A percentile compares a stretch with the other conserved stretches of the same genome.
phyloP scores from a whole-genome alignment of 2,329 filamentous ascomycete genomes.

The Botryotinia convoluta region DNA sequence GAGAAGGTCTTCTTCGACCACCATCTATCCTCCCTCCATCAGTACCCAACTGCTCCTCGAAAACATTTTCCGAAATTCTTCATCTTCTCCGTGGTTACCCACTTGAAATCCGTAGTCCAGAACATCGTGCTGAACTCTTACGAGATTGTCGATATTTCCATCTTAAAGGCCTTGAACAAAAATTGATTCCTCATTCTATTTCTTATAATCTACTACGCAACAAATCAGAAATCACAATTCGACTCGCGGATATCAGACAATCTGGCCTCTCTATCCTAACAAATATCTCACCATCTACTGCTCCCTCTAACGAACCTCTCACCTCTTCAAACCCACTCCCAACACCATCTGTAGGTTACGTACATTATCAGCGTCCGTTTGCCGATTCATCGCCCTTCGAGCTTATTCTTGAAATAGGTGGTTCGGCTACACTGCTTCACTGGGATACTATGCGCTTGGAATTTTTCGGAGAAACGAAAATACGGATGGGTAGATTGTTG shows the following conservation, averaged over 20 bases:
- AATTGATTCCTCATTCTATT: conserved; percentile 73
- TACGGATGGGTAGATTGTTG: conserved; percentile 69
- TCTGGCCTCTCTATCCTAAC: conserved; percentile 69
- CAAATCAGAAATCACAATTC: conserved; percentile 72
- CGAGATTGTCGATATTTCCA: conserved; percentile 91
- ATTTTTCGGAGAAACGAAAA: conserved; percentile 70
- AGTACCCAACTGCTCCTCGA: conserved; percentile 77
- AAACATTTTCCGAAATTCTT: conserved; percentile 78
- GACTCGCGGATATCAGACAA: conserved; percentile 84
- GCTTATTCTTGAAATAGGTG: conserved; percentile 76
- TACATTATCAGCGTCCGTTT: conserved; percentile 81
- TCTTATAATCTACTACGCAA: conserved; percentile 69
- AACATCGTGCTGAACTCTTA: conserved; percentile 73
- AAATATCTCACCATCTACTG: conserved; percentile 42
- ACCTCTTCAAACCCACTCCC: conserved; percentile 25
- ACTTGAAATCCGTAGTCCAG: conserved; percentile 69
- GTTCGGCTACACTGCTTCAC: conserved; percentile 56
- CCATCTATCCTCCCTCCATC: conserved; percentile 81
- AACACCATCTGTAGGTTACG: conserved; percentile 48
- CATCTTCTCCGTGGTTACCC: conserved; percentile 82
- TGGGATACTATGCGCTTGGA: conserved; percentile 41
- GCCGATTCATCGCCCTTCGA: conserved; percentile 73
- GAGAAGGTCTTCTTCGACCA: conserved; percentile 75
- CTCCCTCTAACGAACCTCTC: conserved; percentile 30
- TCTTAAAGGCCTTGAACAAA: conserved; percentile 86